phyloP scores from a whole-genome alignment of 78 protist species.

The Acrasis kona region DNA sequence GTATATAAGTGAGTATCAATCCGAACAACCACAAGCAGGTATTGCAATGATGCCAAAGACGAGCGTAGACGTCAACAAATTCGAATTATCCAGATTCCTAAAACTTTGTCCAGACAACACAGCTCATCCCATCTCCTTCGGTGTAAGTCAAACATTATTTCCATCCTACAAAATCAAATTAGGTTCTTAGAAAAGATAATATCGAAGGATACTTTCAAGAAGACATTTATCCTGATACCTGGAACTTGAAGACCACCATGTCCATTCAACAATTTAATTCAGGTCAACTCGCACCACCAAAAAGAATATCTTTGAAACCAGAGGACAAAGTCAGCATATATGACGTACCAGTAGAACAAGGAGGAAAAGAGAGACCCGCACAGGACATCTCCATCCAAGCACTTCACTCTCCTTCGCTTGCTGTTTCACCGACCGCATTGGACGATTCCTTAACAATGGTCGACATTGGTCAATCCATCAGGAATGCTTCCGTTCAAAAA shows the following conservation, averaged over 20 bases:
- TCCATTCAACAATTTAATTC: background rate
- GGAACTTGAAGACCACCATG: slow-evolving; percentile 56
- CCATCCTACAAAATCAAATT: too few relatives aligned
- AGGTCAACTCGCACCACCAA: background rate
- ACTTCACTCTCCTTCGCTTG: too few relatives aligned
- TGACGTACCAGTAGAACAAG: background rate
- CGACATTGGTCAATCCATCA: too few relatives aligned
- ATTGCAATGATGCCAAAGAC: slow-evolving; percentile 79
- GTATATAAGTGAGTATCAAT: slow-evolving; percentile 64
- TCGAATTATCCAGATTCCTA: slow-evolving; percentile 79
- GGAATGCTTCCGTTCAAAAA: too few relatives aligned
- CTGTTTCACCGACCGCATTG: too few relatives aligned
- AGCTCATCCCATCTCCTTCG: slow-evolving; percentile 78
- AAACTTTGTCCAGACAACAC: slow-evolving; percentile 45
- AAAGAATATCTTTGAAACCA: background rate
- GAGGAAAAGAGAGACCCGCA: background rate
- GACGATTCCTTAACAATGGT: too few relatives aligned
- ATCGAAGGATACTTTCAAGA: slow-evolving; percentile 66
- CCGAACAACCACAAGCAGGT: slow-evolving; percentile 77
- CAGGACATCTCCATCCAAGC: too few relatives aligned
- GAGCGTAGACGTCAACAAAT: slow-evolving; percentile 42
- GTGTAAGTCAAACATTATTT: too few relatives aligned
- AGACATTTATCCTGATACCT: slow-evolving; percentile 82
- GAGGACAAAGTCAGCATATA: background rate
- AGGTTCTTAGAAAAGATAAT: slow-evolving; percentile 88